A percentile compares a stretch with the other conserved stretches of the same genome.
These are phyloP conservation scores for Dichotomocladium elegans DNA, from an alignment of 371 early-diverging fungal species.

Conservation along the genomic window DNA sequence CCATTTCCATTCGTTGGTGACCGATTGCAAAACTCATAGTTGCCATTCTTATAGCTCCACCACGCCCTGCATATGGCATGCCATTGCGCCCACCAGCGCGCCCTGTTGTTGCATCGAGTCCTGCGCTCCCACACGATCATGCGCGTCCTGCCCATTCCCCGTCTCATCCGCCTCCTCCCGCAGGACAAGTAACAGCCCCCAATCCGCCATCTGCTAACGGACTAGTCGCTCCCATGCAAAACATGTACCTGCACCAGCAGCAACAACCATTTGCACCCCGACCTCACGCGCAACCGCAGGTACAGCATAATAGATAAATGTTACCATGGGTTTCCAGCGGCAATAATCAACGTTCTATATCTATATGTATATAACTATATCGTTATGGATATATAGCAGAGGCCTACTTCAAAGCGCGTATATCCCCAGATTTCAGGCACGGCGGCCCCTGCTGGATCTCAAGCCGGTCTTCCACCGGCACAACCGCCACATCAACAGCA, in stretches of 20 bases:
- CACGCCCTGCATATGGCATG: slow-evolving; percentile 8
- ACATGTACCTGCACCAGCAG: slow-evolving; percentile 25
- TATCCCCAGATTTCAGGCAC: slow-evolving; percentile 40
- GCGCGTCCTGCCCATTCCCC: neutral
- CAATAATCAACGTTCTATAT: too few species aligned
- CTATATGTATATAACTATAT: neutral
- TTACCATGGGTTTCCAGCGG: too few species aligned
- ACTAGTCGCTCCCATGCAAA: slow-evolving; percentile 26
- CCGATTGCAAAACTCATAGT: neutral
- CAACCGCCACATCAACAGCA: slow-evolving; percentile 14
- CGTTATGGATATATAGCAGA: neutral
- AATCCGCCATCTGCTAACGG: neutral
- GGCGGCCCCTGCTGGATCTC: slow-evolving; percentile 14
- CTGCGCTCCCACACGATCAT: neutral
- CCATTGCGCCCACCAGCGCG: slow-evolving; percentile 5
- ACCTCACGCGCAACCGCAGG: neutral
- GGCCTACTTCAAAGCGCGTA: slow-evolving; percentile 23
- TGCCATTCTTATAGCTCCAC: neutral
- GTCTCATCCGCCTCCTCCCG: neutral
- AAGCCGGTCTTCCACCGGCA: slow-evolving; percentile 2
- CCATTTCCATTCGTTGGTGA: neutral
- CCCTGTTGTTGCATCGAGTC: neutral
- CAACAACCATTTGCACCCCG: neutral
- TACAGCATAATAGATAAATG: neutral
- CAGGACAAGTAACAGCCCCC: neutral